Evolutionary conservation across 371 early-diverging fungal species (phyloP), one percentile per base, ranked within the genome.

Genomic region (Zopfochytrium polystomum): DNA sequence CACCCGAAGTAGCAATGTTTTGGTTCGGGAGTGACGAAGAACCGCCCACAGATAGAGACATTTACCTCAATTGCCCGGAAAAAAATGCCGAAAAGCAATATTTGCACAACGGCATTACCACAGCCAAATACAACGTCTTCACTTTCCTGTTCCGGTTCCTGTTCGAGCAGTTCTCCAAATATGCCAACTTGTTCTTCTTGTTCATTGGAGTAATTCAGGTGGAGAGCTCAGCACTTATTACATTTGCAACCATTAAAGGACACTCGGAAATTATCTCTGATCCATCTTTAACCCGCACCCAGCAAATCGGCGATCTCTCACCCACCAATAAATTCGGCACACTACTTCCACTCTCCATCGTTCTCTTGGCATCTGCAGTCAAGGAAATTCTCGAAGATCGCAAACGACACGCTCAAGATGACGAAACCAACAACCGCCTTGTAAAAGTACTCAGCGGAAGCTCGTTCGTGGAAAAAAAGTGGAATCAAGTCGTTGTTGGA

Each of bases 301-400:
- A 78, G 76, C 73, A 78, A 68, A 78, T 78, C 46, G 53, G 88
- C 80, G 42, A 82, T 71, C 32, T 90, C 76, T 89, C 90, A 25
- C 90, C 91, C 2, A 84, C 87, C 2, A 88, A 88, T 51, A 78
- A 86, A 62, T 90, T 79, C 66, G 95, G 95, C 13, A 98, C 99
- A 1, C 68, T 91, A 29, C 88, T 96, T 22, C 99, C 99, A 3
- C 80, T 99, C 44, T 66, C 78, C 2, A 83, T 95, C 60, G 96
- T 99, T 1, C 73, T 99, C 58, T 71, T 89, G 27, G 92, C 90
- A 31, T 93, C 98, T 1, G 99, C 95, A 25, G 73, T 92, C 35
- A 99, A 99, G 75, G 99, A 99, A 74, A 78, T 92, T 2, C 77
- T 95, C 42, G 99, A 99, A 71, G 99, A 99, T 72, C 78, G 84